These are phyloP conservation scores for Hanseniaspora lachancei DNA, from an alignment of 805 yeast species.

Conservation along the genomic window DNA sequence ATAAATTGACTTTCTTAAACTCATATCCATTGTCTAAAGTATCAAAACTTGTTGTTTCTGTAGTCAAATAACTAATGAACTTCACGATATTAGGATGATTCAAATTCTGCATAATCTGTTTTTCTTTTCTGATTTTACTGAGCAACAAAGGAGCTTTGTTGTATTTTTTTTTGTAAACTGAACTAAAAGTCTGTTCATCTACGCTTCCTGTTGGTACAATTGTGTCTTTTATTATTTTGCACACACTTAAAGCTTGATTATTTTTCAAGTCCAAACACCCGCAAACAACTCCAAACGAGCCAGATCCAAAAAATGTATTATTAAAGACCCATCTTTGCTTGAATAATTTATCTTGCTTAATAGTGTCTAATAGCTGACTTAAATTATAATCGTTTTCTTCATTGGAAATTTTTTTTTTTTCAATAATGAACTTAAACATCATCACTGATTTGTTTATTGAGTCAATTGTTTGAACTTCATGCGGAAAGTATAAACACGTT, in stretches of 20 bases:
- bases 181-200: constrained; percentile 17
- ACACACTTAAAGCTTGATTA: neutral
- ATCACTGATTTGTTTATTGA: neutral
- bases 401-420: neutral
- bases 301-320: constrained; percentile 1
- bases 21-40: neutral
- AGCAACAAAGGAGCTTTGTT: neutral
- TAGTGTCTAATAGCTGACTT: neutral
- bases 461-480: constrained; percentile 22
- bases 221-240: constrained; percentile 1
- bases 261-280: neutral
- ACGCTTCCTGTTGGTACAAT: neutral
- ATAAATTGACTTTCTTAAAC: constrained; percentile 20
- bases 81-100: constrained; percentile 40
- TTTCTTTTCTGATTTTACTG: constrained; percentile 27
- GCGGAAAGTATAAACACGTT: constrained; percentile 17
- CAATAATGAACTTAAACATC: neutral
- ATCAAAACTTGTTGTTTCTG: constrained; percentile 15
- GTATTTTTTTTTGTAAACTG: neutral
- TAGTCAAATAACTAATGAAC: constrained; percentile 28
- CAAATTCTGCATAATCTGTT: constrained; percentile 30
- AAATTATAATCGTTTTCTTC: neutral
- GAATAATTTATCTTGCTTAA: neutral
- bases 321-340: constrained; percentile 1
- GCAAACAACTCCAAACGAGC: constrained; percentile 40